Evolutionary conservation across 2,329 filamentous ascomycete species (phyloP).

Genomic region (Aureobasidium sp.): DNA sequence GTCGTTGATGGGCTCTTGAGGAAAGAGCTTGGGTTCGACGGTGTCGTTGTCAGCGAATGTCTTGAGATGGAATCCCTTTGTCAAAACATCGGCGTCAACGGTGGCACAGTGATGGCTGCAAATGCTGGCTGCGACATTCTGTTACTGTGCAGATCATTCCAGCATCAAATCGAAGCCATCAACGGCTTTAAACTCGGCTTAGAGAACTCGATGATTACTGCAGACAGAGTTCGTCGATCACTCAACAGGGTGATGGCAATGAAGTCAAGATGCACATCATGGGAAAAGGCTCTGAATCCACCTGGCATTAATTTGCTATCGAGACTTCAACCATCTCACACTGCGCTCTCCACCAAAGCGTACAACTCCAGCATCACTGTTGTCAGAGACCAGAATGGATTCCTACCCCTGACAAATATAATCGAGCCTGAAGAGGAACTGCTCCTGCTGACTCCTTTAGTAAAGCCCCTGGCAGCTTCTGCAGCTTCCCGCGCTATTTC

Average conservation of each 20-base stretch:
- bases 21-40: slow-evolving; percentile 82
- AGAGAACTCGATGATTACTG: slow-evolving; percentile 82
- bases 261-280: slow-evolving; percentile 80
- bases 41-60: slow-evolving; percentile 91
- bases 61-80: slow-evolving; percentile 94
- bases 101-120: slow-evolving; percentile 94
- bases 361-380: slow-evolving; percentile 93
- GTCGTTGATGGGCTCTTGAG: slow-evolving; percentile 84
- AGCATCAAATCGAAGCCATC: slow-evolving; percentile 85
- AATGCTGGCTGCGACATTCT: slow-evolving; percentile 93
- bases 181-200: slow-evolving; percentile 81
- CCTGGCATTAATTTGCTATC: slow-evolving; percentile 70
- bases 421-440: slow-evolving; percentile 81
- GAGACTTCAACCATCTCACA: slow-evolving; percentile 74
- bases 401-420: slow-evolving; percentile 74
- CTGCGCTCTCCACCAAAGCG: slow-evolving; percentile 70
- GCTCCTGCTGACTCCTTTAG: slow-evolving; percentile 78
- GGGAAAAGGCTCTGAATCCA: slow-evolving; percentile 86
- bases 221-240: slow-evolving; percentile 71
- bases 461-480: slow-evolving; percentile 88
- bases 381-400: slow-evolving; percentile 77
- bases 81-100: slow-evolving; percentile 93
- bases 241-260: slow-evolving; percentile 69
- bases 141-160: slow-evolving; percentile 78
- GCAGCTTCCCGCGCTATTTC: slow-evolving; percentile 67